phyloP scores from a whole-genome alignment of 192 early-diverging fungal species.

The Chytriomyces sp. region DNA sequence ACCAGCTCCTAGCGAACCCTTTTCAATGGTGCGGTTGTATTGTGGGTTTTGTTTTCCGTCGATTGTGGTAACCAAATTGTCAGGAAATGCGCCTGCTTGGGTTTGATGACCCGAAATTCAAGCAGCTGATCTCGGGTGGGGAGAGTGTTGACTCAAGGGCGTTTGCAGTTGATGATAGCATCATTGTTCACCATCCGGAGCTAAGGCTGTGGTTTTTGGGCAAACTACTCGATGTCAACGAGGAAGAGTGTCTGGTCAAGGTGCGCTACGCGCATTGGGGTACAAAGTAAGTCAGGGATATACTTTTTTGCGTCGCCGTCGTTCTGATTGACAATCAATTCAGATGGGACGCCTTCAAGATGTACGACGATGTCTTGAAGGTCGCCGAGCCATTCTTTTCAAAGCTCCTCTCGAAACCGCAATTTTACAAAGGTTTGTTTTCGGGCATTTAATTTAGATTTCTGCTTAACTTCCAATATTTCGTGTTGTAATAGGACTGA shows the following conservation, averaged over 20 bases:
- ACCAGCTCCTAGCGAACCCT: background rate
- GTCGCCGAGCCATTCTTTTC: no score
- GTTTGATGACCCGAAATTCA: no score
- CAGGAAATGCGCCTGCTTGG: background rate
- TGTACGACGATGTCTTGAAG: background rate
- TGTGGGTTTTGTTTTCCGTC: background rate
- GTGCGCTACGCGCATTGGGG: conserved; percentile 21
- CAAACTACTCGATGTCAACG: background rate
- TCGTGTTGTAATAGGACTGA: background rate
- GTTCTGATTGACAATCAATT: background rate
- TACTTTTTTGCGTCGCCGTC: no score
- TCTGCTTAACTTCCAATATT: background rate
- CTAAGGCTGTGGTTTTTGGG: conserved; percentile 5
- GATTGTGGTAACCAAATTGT: background rate
- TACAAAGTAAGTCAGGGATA: conserved; percentile 13
- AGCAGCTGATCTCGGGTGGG: background rate
- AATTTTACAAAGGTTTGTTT: background rate
- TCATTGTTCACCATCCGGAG: conserved; percentile 14
- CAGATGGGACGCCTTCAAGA: background rate
- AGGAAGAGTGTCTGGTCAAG: background rate
- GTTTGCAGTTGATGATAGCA: background rate
- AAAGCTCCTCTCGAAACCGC: background rate
- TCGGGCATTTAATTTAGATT: background rate
- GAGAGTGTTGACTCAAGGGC: background rate
- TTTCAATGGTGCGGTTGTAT: background rate